phyloP scores from a whole-genome alignment of 2,329 filamentous ascomycete genomes.

The Clarireedia sp. region DNA sequence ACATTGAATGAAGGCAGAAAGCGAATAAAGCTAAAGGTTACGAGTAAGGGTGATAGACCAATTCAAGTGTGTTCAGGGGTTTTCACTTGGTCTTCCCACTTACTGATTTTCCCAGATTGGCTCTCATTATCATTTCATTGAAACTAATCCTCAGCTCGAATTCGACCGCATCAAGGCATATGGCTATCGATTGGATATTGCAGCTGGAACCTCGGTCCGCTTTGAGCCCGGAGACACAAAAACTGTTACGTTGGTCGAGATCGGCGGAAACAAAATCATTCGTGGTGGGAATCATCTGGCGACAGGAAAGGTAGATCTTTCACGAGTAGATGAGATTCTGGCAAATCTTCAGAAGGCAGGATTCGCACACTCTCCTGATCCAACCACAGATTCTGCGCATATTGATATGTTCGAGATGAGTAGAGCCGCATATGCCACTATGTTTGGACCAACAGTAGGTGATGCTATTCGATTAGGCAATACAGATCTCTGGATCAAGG shows the following conservation, averaged over 20 bases:
- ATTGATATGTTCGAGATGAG: conserved; percentile 64
- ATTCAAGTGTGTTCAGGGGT: conserved; percentile 56
- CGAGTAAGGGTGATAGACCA: conserved; percentile 79
- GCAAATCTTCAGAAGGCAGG: conserved; percentile 59
- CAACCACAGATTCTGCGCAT: conserved; percentile 41
- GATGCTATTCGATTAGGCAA: conserved; percentile 74
- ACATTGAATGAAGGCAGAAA: conserved; percentile 65
- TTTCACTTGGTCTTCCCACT: background rate
- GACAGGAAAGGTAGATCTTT: conserved; percentile 59
- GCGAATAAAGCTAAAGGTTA: conserved; percentile 68
- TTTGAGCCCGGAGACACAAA: conserved; percentile 92
- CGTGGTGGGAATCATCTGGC: conserved; percentile 78
- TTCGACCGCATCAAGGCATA: conserved; percentile 81
- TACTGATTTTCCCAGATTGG: conserved; percentile 47
- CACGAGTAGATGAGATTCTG: conserved; percentile 57
- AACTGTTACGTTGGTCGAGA: conserved; percentile 84
- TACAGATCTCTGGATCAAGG: conserved; percentile 83
- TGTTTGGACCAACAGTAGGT: conserved; percentile 90
- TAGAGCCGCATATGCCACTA: conserved; percentile 68
- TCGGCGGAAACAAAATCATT: conserved; percentile 72
- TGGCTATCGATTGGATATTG: conserved; percentile 80
- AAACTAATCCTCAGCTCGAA: conserved; percentile 81
- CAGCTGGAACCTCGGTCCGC: conserved; percentile 82
- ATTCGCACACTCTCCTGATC: conserved; percentile 70
- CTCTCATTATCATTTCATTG: conserved; percentile 93